These are phyloP conservation scores for Aspergillus haitiensis DNA, from an alignment of 495 filamentous ascomycete species.

Conservation along the genomic window DNA sequence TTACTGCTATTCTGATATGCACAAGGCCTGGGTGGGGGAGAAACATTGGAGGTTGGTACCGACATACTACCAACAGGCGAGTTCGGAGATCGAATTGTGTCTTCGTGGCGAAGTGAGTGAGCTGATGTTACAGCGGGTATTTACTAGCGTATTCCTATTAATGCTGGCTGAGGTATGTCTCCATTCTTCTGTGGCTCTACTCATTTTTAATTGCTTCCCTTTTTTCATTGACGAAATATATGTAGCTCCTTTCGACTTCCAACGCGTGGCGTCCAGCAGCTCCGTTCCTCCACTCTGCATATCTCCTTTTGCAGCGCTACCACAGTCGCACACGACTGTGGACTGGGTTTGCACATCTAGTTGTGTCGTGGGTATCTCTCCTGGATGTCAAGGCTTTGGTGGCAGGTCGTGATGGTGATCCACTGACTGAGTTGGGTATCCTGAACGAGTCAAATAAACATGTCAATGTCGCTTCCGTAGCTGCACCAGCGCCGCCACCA, in stretches of 20 bases:
- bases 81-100: conserved; percentile 37
- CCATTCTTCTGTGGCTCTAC: background rate
- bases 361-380: conserved; percentile 40
- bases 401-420: conserved; percentile 43
- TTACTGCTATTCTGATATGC: conserved; percentile 41
- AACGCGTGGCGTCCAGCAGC: conserved; percentile 34
- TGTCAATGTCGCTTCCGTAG: conserved; percentile 7
- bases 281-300: conserved; percentile 39
- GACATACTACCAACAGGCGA: conserved; percentile 36
- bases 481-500: background rate
- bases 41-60: conserved; percentile 36
- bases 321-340: conserved; percentile 31
- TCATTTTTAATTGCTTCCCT: background rate
- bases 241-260: conserved; percentile 33
- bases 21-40: conserved; percentile 33
- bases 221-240: too few species aligned
- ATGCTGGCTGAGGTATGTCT: conserved; percentile 43
- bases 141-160: conserved; percentile 37
- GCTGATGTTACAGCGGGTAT: conserved; percentile 29
- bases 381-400: conserved; percentile 45
- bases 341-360: conserved; percentile 33
- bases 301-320: conserved; percentile 39
- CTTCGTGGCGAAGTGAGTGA: conserved; percentile 34
- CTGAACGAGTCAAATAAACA: conserved; percentile 7
- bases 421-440: conserved; percentile 36